Base-by-base conservation (phyloP, 73 alveolate genomes). In the Paraurostyla sp. region DNA sequence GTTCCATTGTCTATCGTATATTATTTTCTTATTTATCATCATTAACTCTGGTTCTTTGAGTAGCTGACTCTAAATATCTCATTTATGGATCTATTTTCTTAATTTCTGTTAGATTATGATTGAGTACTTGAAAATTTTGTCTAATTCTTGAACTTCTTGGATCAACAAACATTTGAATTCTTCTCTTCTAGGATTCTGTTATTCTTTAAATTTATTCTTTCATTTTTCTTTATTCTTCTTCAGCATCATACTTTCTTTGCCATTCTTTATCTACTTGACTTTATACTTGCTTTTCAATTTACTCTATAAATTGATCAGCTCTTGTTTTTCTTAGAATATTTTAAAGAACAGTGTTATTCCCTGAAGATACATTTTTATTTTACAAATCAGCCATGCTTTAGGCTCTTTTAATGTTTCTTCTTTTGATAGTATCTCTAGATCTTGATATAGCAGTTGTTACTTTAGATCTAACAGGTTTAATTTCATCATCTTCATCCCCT, bases 71-170 rank as follows among this genome's bases (percentile, higher is more conserved):
- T n/a, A n/a, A n/a, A n/a, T n/a, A n/a, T n/a, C n/a, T 29, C 85
- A 82, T 20, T n/a, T 83, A 22, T 0, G 95, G 95, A 36, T 83
- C 95, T 29, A 46, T 48, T 46, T 71, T 63, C 51, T 58, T 43
- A 0, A 83, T 90, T 16, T 83, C 62, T 20, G 60, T 33, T 35
- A 90, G 40, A 42, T 56, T 46, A 23, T 51, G 20, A 42, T 84
- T 59, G 23, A 71, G 20, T 0, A 91, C 88, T n/a, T 52, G 27
- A 40, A 90, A 80, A 60, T 73, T 91, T 35, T 75, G 43, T 58
- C 96, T 69, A 27, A 91, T 56, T 49, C 58, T 71, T 20, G 65
- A 54, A 3, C 88, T 54, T 49, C 96, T 71, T 11, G 96, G 96
- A 51, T 91, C 96, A 2, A 91, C 91, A 69, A 57, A 84, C 50